Conservation (phyloP, 345 rosid species). For the Noccaea caerulescens region DNA sequence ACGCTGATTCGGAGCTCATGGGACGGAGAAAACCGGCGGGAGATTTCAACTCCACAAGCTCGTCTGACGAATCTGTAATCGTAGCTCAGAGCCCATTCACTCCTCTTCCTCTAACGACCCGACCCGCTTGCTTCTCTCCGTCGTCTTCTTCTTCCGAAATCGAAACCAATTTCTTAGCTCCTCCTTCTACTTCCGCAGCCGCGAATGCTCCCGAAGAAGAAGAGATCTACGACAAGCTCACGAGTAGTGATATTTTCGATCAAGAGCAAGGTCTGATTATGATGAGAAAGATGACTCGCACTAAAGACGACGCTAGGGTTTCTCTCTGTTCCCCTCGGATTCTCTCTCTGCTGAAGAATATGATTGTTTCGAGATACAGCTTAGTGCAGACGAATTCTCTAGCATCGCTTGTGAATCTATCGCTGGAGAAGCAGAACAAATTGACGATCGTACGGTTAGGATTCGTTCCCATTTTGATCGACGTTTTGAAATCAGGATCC, state of each 20-base stretch:
- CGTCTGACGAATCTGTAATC: conserved; percentile 65
- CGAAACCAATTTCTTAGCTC: conserved; percentile 23
- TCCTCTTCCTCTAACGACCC: conserved; percentile 72
- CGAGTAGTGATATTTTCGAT: conserved; percentile 24
- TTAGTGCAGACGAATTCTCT: conserved; percentile 40
- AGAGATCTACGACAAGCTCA: conserved; percentile 40
- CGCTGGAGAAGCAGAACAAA: conserved; percentile 69
- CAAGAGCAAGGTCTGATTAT: conserved; percentile 45
- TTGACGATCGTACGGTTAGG: conserved; percentile 75
- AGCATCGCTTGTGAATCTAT: conserved; percentile 78
- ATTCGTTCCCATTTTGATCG: conserved; percentile 65
- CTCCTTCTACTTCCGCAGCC: conserved; percentile 9
- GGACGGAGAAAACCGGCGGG: conserved; percentile 9
- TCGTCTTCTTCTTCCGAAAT: conserved; percentile 58
- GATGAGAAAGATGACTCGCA: conserved; percentile 44
- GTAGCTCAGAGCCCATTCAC: conserved; percentile 58
- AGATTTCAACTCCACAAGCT: conserved; percentile 50
- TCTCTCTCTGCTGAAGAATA: conserved; percentile 1
- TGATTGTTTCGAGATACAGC: conserved; percentile 41
- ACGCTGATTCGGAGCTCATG: conserved; percentile 64
- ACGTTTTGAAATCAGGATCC: conserved; percentile 66
- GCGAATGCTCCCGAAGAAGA: conserved; percentile 33
- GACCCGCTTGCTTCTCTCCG: conserved; percentile 78
- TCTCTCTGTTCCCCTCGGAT: conserved; percentile 34
- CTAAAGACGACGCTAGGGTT: conserved; percentile 35